Base-by-base conservation (phyloP, 202 grass and related monocot species). In the Dendrocalamus latiflorus region DNA sequence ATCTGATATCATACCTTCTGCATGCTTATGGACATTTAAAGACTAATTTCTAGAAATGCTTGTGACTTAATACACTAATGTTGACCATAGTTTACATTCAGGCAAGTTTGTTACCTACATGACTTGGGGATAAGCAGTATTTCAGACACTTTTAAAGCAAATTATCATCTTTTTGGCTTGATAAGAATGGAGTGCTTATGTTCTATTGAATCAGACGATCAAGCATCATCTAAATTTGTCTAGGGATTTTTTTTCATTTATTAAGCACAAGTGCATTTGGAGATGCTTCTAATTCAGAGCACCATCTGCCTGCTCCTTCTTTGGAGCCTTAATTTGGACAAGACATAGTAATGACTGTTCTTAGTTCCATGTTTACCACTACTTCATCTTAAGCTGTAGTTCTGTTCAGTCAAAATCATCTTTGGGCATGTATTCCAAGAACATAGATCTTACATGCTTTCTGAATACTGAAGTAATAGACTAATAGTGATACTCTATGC, bases 331-430 rank as follows among this genome's bases (percentile, higher is more conserved):
- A 67, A 38, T 41, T 76, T 70, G 26, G 10, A 64, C 54, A 81
- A 54, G 10, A 9, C 70, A 64, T 74, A 61, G 18, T 26, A 48
- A 37, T 45, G 4, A 45, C 15, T 84, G 1, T 47, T 77, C 68
- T 37, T 37, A 49, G 22, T 65, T 86, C 30, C 49, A 37, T 38
- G 62, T 48, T 70, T 64, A 74, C 38, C 72, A 58, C 10, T 9
- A 37, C 59, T 81, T 70, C 44, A 75, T 84, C 62, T 51, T 50
- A 54, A 79, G 38, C 18, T 59, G 11, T 73, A 58, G 53, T 68
- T 74, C 6, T 73, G 17, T 59, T 74, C 66, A 67, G 20, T 33
- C 13, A 65, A 72, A 82, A 77, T 2, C 6, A 15, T 58, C 30
- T 45, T 34, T 78, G 20, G 1, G 49, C 47, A 5, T 74, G 9